Conservation (phyloP, 2,329 filamentous ascomycete genomes). For the Diaporthe caulivora region DNA sequence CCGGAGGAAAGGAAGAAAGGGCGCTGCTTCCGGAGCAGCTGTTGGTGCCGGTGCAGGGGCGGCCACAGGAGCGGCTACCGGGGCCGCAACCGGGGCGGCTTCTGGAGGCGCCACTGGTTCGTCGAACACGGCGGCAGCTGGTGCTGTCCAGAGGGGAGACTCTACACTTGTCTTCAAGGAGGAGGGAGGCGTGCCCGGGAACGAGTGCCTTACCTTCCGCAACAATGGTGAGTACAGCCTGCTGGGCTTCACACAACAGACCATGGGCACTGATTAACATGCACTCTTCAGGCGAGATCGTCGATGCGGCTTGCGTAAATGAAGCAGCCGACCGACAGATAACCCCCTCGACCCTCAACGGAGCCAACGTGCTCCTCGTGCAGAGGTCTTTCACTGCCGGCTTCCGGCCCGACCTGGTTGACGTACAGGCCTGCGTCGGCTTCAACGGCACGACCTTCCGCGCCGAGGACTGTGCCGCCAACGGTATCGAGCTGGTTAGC, state of each 20-base stretch:
- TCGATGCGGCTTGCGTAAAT: constrained; percentile 55
- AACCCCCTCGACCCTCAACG: constrained; percentile 50
- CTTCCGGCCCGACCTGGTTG: constrained; percentile 54
- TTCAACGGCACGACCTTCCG: constrained; percentile 55
- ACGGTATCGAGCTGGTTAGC: constrained; percentile 44
- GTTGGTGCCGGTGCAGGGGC: background rate
- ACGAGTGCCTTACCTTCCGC: constrained; percentile 55
- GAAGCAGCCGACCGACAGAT: constrained; percentile 55
- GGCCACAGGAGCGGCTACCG: background rate
- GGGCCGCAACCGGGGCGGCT: constrained; percentile 22
- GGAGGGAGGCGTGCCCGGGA: constrained; percentile 51
- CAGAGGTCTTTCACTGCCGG: constrained; percentile 53
- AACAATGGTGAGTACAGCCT: constrained; percentile 50
- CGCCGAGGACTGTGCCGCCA: constrained; percentile 51
- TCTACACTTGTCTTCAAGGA: constrained; percentile 54
- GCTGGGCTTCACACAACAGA: background rate
- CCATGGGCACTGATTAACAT: constrained; percentile 3
- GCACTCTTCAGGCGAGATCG: constrained; percentile 51
- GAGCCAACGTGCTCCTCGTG: constrained; percentile 50
- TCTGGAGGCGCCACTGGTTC: constrained; percentile 1
- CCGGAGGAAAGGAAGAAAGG: constrained; percentile 6
- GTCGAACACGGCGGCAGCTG: constrained; percentile 23
- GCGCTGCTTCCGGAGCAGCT: background rate
- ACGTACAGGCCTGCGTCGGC: constrained; percentile 52
- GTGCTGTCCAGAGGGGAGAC: constrained; percentile 33